Conservation (phyloP, 2,329 filamentous ascomycete genomes). For the Alternaria angustiovoidea region DNA sequence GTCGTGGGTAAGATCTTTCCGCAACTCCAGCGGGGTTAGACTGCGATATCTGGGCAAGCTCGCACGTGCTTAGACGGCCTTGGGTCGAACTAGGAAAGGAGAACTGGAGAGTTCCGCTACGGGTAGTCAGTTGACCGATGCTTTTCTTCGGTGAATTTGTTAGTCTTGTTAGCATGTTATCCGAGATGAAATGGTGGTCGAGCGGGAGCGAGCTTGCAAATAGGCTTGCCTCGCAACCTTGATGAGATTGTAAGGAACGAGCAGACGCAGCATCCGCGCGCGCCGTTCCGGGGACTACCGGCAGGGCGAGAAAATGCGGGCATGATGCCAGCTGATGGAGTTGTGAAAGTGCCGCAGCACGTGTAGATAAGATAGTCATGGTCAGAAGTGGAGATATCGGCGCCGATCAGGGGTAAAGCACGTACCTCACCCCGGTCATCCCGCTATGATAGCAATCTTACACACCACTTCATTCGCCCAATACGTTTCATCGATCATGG, state of each 20-base stretch:
- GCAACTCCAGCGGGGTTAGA: neutral
- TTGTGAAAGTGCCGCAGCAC: neutral
- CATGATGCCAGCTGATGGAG: neutral
- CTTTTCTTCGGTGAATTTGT: slow-evolving; percentile 2
- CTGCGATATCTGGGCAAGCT: neutral
- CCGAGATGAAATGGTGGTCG: neutral
- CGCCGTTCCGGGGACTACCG: slow-evolving; percentile 1
- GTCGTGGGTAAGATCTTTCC: neutral
- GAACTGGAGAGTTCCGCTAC: neutral
- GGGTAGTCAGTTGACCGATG: neutral
- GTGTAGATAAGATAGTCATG: slow-evolving; percentile 12
- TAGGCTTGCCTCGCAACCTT: neutral
- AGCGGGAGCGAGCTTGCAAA: neutral
- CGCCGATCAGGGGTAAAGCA: slow-evolving; percentile 22
- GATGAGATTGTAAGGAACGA: neutral
- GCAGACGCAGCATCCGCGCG: neutral
- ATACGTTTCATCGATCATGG: slow-evolving; percentile 7
- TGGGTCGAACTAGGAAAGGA: neutral
- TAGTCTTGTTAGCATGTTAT: neutral
- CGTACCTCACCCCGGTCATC: neutral
- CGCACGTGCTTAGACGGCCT: neutral
- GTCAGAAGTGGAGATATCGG: slow-evolving; percentile 7
- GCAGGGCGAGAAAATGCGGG: neutral
- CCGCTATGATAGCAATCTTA: slow-evolving; percentile 8
- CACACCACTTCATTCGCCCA: slow-evolving; percentile 12